A percentile compares a stretch with the other conserved stretches of the same genome.
These are phyloP conservation scores for Fomitopsis pinicola DNA, from an alignment of 1,284 basidiomycete genomes.

Conservation along the genomic window DNA sequence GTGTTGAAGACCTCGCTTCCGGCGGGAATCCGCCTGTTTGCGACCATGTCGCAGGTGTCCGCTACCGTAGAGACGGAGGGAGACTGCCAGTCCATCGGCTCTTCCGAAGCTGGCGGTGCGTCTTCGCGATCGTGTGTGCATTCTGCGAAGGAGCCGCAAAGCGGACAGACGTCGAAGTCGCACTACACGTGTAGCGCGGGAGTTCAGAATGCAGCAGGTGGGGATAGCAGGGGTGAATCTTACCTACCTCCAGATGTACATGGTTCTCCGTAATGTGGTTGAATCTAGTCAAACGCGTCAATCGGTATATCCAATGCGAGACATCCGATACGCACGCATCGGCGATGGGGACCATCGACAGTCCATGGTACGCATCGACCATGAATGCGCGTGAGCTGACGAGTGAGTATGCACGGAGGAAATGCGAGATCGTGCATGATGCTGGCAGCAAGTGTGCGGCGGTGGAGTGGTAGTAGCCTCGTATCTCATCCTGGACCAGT, in stretches of 20 bases:
- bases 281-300: conserved; percentile 47
- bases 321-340: conserved; percentile 61
- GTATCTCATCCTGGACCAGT: conserved; percentile 38
- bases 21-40: conserved; percentile 46
- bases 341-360: conserved; percentile 87
- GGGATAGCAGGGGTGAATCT: too few species aligned
- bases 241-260: conserved; percentile 69
- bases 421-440: conserved; percentile 27
- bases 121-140: conserved; percentile 67
- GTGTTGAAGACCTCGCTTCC: conserved; percentile 79
- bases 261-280: conserved; percentile 77
- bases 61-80: neutral
- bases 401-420: conserved; percentile 71
- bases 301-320: neutral
- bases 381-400: conserved; percentile 87
- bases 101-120: neutral
- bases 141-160: conserved; percentile 71
- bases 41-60: conserved; percentile 62
- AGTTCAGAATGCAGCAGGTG: neutral
- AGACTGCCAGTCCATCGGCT: neutral
- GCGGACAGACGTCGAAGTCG: conserved; percentile 80
- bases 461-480: conserved; percentile 40
- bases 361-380: conserved; percentile 80
- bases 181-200: conserved; percentile 39
- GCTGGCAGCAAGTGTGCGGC: conserved; percentile 33